Evolutionary conservation across 768 basidiomycete species (phyloP), one percentile per base, ranked within the genome.

Genomic region (Suillus variegatus): DNA sequence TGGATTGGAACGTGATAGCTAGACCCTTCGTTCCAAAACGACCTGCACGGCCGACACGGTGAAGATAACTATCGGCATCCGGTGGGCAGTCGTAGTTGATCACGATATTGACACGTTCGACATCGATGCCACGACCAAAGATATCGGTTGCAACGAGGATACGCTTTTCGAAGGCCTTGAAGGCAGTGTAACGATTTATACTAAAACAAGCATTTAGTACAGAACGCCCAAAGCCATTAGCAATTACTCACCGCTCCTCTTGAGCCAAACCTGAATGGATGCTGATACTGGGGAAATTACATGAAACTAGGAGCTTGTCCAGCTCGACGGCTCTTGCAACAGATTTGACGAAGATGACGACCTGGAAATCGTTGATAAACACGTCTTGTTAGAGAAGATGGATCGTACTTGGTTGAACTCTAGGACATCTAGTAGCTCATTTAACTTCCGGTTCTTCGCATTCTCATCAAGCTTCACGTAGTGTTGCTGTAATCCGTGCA

Each of bases 11-110:
- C 0, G 96, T 98, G 77, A 99, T 93, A 13, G 97, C 96, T 51
- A 99, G 90, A 85, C 97, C 97, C 80, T 99, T 99, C 43, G 97
- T 99, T 70, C 97, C 97, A 79, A 99, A 99, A 68, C 97, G 94
- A 70, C 97, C 97, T 69, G 97, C 97, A 82, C 97, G 97, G 69
- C 95, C 97, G 66, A 99, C 97, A 79, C 97, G 92, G 77, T 99
- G 97, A 47, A 99, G 86, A 77, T 99, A 99, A 67, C 93, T 96
- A 80, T 99, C 97, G 28, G 97, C 97, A 72, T 99, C 97, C 44
- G 91, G 88, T 49, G 97, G 95, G 67, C 92, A 95, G 74, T 99
- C 97, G 76, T 99, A 99, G 80, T 99, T 99, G 82, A 99, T 87
- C 60, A 99, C 97, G 64, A 99, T 98, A 81, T 99, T 99, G 72